Conservation (phyloP, 768 basidiomycete genomes). For the Boletus pseudo-olivaceus region DNA sequence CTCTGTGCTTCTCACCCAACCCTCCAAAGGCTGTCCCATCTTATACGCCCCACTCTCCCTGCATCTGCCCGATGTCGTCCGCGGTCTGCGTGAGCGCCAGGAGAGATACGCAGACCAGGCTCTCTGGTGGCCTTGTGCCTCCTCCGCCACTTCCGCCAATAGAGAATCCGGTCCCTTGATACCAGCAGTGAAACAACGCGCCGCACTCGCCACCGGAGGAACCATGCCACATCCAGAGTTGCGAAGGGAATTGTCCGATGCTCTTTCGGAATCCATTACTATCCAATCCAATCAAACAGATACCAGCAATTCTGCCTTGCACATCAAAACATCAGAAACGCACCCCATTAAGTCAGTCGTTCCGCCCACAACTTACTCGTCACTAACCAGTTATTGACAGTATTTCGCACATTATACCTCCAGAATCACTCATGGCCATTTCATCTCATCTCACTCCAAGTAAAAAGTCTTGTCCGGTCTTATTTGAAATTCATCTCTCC, state of each 20-base stretch:
- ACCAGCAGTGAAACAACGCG: conserved; percentile 23
- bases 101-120: conserved; percentile 31
- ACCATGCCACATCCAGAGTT: conserved; percentile 28
- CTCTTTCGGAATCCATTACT: conserved; percentile 46
- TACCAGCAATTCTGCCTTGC: background rate
- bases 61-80: conserved; percentile 55
- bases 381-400: conserved; percentile 26
- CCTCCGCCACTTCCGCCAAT: background rate
- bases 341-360: conserved; percentile 80
- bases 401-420: conserved; percentile 56
- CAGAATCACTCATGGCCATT: conserved; percentile 43
- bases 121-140: conserved; percentile 49
- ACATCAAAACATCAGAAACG: conserved; percentile 67
- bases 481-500: conserved; percentile 36
- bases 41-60: conserved; percentile 62
- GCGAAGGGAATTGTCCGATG: conserved; percentile 49
- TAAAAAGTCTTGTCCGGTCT: conserved; percentile 21
- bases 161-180: conserved; percentile 10
- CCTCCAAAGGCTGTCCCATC: conserved; percentile 48
- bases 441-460: conserved; percentile 32
- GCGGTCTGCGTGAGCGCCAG: conserved; percentile 53
- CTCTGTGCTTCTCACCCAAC: background rate
- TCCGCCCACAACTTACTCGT: background rate
- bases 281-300: background rate
- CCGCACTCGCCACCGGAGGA: conserved; percentile 19